Base-by-base conservation (phyloP, 2,329 filamentous ascomycete species). In the Paracorniculantispora psalliotae region DNA sequence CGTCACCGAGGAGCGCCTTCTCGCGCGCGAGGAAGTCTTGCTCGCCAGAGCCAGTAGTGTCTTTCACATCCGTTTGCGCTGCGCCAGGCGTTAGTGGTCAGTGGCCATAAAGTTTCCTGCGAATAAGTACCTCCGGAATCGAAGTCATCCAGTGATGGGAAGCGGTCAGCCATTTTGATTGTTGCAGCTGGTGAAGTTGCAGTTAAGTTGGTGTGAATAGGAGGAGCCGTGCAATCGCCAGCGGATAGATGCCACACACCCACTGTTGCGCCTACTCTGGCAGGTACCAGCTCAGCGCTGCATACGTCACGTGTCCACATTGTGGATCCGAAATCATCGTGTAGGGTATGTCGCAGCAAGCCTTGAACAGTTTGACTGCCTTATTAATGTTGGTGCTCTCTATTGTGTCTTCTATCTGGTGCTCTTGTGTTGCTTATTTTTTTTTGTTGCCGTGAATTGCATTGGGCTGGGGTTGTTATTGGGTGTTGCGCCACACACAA, bases 21-120 rank as follows among this genome's bases (percentile, higher is more conserved):
- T 99, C 94, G 66, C 93, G 90, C 63, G 90, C 87, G 51, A 97
- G 85, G 73, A 99, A 97, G 75, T 96, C 91, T 69, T 91, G 86
- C 10, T 81, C 78, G 62, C 79, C 81, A 63, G 81, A 79, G n/a
- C 25, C 54, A 9, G 54, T 23, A 39, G 84, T 74, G 59, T 78
- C 80, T 75, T 80, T 82, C 71, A 81, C 80, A 65, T 85, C 84
- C 59, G 87, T 87, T 77, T 90, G 86, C 70, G 86, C 90, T 89
- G 41, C 33, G 28, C 15, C 19, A 21, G 2, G 33, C 28, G 52
- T 60, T 57, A 60, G 59, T 44, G 21, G 28, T 9, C 17, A 26
- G 15, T 21, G 7, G 37, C 25, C 35, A 51, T 21, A 28, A 33
- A 1, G 13, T 26, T 2, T 12, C 5, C 15, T n/a, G 35, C 26